These are phyloP conservation scores for Trichosporon faecale DNA, from an alignment of 1,284 basidiomycete genomes.

Conservation along the genomic window DNA sequence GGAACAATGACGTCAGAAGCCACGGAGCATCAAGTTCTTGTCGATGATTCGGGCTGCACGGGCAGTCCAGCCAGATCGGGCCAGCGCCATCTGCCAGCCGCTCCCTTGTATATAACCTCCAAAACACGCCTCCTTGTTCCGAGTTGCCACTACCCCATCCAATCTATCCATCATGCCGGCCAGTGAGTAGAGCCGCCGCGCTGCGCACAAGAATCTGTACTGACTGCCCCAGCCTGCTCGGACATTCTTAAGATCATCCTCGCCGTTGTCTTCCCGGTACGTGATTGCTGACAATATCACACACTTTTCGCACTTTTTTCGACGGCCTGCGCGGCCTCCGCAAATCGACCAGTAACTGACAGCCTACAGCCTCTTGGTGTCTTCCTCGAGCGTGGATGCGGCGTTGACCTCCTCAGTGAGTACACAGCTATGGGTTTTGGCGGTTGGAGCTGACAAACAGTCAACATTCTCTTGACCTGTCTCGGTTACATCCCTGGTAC, in stretches of 20 bases:
- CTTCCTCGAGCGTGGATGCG: constrained; percentile 49
- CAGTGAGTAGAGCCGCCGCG: not conserved
- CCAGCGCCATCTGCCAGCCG: not conserved
- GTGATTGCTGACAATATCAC: constrained; percentile 7
- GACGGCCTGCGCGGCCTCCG: not conserved
- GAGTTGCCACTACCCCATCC: constrained; percentile 14
- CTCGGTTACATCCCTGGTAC: constrained; percentile 45
- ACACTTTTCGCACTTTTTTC: not conserved
- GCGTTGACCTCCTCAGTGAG: constrained; percentile 38
- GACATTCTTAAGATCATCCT: constrained; percentile 46
- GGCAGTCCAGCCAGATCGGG: not conserved
- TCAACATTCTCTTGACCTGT: constrained; percentile 45
- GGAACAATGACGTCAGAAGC: constrained; percentile 9
- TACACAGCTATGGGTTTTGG: not conserved
- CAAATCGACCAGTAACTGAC: not conserved
- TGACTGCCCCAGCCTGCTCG: constrained; percentile 29
- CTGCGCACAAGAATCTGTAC: not conserved
- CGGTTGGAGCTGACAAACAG: not conserved
- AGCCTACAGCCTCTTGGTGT: constrained; percentile 42
- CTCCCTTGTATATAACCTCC: not conserved
- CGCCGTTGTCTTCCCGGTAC: constrained; percentile 43
- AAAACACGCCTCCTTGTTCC: not conserved
- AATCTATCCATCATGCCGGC: not conserved
- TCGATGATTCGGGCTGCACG: not conserved
- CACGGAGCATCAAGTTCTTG: not conserved